These are phyloP conservation scores for Tetrapisispora fleetii DNA, from an alignment of 805 yeast species.

Conservation along the genomic window DNA sequence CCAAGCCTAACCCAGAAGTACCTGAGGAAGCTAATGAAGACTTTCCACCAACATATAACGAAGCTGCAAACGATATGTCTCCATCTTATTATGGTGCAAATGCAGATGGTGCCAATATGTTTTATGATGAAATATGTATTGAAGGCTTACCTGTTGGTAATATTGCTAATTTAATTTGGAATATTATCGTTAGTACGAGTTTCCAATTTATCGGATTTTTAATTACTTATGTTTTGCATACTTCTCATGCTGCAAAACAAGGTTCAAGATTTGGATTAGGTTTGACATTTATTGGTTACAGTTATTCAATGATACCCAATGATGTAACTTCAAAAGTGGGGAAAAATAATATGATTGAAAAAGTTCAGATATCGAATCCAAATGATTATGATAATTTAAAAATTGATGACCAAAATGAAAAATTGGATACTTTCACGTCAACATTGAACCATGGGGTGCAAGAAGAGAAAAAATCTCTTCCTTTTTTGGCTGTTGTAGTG, in stretches of 20 bases:
- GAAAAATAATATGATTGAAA: conserved; percentile 24
- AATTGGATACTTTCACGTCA: conserved; percentile 24
- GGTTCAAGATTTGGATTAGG: conserved; percentile 93
- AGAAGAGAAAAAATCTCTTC: conserved; percentile 31
- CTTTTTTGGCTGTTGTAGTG: conserved; percentile 50
- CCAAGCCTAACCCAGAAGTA: conserved; percentile 57
- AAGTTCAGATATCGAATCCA: conserved; percentile 49
- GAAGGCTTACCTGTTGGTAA: conserved; percentile 96
- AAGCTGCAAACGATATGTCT: conserved; percentile 85
- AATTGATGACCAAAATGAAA: conserved; percentile 15
- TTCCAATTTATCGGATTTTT: conserved; percentile 92
- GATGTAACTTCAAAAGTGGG: conserved; percentile 27
- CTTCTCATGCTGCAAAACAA: conserved; percentile 94
- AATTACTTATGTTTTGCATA: conserved; percentile 80
- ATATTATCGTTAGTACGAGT: conserved; percentile 74
- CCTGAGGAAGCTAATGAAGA: conserved; percentile 35
- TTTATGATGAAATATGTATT: conserved; percentile 82
- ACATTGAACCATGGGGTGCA: conserved; percentile 23
- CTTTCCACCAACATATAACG: conserved; percentile 80
- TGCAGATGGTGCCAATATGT: conserved; percentile 19
- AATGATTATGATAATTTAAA: conserved; percentile 40
- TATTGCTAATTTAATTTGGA: conserved; percentile 83
- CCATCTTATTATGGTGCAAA: conserved; percentile 60
- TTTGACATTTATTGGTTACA: conserved; percentile 66
- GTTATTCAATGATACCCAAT: conserved; percentile 45